A percentile compares a stretch with the other conserved stretches of the same genome.
Evolutionary conservation across 192 early-diverging fungal species (phyloP).

Genomic region (Coemansia umbellata): DNA sequence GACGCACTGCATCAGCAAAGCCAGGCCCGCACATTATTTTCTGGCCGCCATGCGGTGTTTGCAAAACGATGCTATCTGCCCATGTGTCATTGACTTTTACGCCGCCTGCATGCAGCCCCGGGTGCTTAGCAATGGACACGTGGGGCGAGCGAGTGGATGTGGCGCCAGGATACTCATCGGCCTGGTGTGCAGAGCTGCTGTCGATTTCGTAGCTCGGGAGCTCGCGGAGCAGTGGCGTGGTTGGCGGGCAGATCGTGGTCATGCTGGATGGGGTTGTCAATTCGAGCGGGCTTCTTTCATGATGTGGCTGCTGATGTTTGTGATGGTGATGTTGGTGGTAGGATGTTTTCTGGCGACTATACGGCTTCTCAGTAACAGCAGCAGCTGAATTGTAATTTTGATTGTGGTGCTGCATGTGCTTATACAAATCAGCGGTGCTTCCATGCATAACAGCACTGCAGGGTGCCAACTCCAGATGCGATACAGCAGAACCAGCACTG

Average conservation of each 20-base stretch:
- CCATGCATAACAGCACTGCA: no score
- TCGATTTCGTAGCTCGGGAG: neutral
- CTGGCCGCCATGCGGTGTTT: neutral
- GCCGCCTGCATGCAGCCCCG: neutral
- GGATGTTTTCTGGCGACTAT: neutral
- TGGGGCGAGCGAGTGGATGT: neutral
- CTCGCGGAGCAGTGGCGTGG: conserved; percentile 4
- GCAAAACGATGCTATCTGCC: neutral
- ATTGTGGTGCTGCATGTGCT: neutral
- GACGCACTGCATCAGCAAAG: no score
- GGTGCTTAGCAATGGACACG: neutral
- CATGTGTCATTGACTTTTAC: neutral
- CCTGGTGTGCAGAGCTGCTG: neutral
- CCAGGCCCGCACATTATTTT: no score
- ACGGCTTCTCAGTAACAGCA: neutral
- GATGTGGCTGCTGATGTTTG: neutral
- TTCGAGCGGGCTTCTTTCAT: neutral
- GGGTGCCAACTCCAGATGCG: neutral
- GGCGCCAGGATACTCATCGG: neutral
- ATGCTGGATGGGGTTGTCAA: conserved; percentile 27
- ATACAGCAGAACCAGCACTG: neutral
- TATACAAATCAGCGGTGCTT: no score
- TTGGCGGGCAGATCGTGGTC: conserved; percentile 3
- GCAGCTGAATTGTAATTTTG: no score
- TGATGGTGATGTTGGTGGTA: neutral